Percentiles rank a stretch among this genome's conserved stretches.
Conservation (phyloP, 352 stramenopile species). For the Pythium aphanidermatum region DNA sequence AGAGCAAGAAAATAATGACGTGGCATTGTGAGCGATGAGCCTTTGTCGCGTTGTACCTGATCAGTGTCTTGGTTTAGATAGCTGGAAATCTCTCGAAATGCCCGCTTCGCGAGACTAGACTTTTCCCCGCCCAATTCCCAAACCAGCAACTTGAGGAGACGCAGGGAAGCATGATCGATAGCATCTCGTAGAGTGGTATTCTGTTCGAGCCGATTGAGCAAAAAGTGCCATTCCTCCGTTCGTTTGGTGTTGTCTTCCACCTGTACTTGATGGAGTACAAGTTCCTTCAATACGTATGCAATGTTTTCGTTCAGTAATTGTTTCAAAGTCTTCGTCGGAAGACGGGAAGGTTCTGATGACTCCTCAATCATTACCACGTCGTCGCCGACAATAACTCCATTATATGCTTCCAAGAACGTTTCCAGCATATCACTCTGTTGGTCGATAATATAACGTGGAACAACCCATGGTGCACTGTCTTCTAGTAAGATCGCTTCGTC, state of each 20-base stretch:
- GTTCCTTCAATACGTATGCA: conserved; percentile 26
- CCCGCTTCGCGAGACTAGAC: conserved; percentile 20
- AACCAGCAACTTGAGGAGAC: conserved; percentile 26
- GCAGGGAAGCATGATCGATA: conserved; percentile 23
- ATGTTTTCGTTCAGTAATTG: conserved; percentile 25
- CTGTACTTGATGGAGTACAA: conserved; percentile 33
- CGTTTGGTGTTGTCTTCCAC: conserved; percentile 23
- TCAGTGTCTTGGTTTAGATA: conserved; percentile 25
- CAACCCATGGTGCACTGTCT: conserved; percentile 25
- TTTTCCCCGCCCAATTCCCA: conserved; percentile 33
- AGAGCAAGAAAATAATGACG: conserved; percentile 75
- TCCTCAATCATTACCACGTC: conserved; percentile 23
- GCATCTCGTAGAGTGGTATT: conserved; percentile 31
- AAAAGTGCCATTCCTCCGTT: conserved; percentile 32
- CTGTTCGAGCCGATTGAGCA: conserved; percentile 28
- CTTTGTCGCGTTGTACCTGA: conserved; percentile 7
- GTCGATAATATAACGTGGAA: conserved; percentile 26
- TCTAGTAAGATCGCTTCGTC: conserved; percentile 20
- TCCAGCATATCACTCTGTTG: conserved; percentile 24
- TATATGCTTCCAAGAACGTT: conserved; percentile 19
- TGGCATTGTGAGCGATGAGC: conserved; percentile 43
- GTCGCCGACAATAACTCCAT: conserved; percentile 9
- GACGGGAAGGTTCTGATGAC: conserved; percentile 6
- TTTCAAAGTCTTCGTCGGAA: conserved; percentile 12
- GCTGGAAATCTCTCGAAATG: conserved; percentile 30